Evolutionary conservation across 495 filamentous ascomycete species (phyloP), one percentile per base, ranked within the genome.

Genomic region (Lichenothelia convexa): DNA sequence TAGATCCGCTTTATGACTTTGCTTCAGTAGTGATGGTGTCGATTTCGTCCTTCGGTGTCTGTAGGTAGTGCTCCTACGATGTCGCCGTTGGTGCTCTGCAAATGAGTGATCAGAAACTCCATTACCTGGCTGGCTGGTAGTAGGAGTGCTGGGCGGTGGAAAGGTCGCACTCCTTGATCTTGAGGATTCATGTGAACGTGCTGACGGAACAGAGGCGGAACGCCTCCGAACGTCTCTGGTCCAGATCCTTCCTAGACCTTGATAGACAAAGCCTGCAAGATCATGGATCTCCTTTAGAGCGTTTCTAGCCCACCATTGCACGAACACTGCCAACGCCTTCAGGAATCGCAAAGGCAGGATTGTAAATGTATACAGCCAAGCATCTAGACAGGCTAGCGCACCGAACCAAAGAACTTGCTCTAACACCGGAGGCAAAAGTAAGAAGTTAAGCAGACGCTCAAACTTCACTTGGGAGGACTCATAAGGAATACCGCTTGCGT

Each of bases 361-460:
- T 0, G 91, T 99, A 41, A 95, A 92, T 0, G 84, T 84, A 56
- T 91, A 85, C 3, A 95, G 66, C 89, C 87, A 99, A n/a, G 85
- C 77, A 60, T 99, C 89, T 21, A 95, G 61, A 54, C 89, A 95
- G 20, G 87, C 82, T 17, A 94, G 49, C 7, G 78, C 71, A 5
- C 89, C 89, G 59, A 99, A 95, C 45, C 70, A 72, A 15, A 99
- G 64, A 1, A 83, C 70, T 37, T 76, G 70, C 57, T 99, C 89
- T n/a, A 99, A 60, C 35, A 73, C 75, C 5, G 68, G 71, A 5
- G 87, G 83, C 4, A 95, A 61, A 15, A 82, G 57, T 5, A 95
- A 59, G 53, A 93, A 87, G 51, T 95, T 93, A 39, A 78, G 62
- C n/a, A 99, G 64, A 32, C 89, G 72, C 50, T 95, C 85, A 36